Evolutionary conservation across 179 eudicot species (phyloP).

Genomic region (Beta macrorhiza): DNA sequence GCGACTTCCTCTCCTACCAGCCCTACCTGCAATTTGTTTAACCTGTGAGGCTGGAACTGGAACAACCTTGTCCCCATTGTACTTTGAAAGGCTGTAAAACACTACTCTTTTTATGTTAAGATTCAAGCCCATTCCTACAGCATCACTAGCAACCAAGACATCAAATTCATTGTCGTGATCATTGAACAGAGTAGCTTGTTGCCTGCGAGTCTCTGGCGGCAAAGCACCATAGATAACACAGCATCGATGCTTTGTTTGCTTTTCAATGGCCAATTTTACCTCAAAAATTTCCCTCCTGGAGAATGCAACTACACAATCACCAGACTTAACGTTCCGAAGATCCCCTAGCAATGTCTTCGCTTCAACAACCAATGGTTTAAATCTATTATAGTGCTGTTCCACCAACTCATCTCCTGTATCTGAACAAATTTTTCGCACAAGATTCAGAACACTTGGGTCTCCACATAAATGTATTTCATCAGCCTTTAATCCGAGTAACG

Average conservation of each 20-base stretch:
- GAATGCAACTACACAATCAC: constrained; percentile 90
- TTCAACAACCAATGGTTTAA: constrained; percentile 83
- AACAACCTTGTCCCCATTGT: constrained; percentile 71
- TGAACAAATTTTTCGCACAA: constrained; percentile 64
- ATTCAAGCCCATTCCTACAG: constrained; percentile 94
- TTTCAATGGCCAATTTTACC: constrained; percentile 77
- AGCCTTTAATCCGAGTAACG: constrained; percentile 76
- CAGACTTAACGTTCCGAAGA: constrained; percentile 65
- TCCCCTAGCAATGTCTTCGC: constrained; percentile 81
- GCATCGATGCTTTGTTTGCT: constrained; percentile 74
- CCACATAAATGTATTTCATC: constrained; percentile 93
- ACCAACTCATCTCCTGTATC: constrained; percentile 81
- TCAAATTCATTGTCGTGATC: constrained; percentile 68
- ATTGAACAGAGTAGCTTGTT: constrained; percentile 75
- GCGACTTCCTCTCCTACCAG: constrained; percentile 84
- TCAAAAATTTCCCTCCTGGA: constrained; percentile 89
- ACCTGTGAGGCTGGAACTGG: constrained; percentile 89
- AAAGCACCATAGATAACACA: constrained; percentile 90
- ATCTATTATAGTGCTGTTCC: constrained; percentile 72
- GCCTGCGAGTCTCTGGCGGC: constrained; percentile 91
- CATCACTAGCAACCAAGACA: constrained; percentile 92
- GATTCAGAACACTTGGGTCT: constrained; percentile 77
- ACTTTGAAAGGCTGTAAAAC: constrained; percentile 66
- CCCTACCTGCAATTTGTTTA: constrained; percentile 90
- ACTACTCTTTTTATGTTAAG: constrained; percentile 74